Evolutionary conservation across 2,329 filamentous ascomycete species (phyloP), one percentile per base, ranked within the genome.

Genomic region (Arthrobotrys sphaeroides): DNA sequence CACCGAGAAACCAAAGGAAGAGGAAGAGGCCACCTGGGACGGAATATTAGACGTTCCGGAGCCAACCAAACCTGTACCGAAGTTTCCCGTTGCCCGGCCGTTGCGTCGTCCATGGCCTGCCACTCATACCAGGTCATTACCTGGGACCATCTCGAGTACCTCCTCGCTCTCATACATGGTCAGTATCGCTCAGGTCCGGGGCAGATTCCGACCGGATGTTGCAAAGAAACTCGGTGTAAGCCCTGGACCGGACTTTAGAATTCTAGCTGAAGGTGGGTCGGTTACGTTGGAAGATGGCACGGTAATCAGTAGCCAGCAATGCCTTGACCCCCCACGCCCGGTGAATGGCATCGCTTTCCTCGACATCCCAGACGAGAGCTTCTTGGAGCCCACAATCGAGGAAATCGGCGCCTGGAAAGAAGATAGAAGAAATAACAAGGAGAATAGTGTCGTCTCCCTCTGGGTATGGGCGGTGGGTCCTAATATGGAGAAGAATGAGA

Each of bases 151-250:
- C 18, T 90, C 90, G 3, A 88, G 88, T 0, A 84, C 85, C 26
- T 88, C 90, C 51, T 90, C 92, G 4, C 84, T 97, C 78, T 96
- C 91, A 70, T 99, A 99, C 82, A 90, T 99, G 70, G 87, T 96
- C 80, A 91, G 92, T 78, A 89, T 88, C 64, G 88, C 93, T 77
- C 85, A 89, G 38, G 87, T 90, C 64, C 88, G 95, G 64, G 95
- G 95, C 61, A 94, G 90, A 80, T 97, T 99, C 80, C 86, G 92
- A 74, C 84, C 88, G 0, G 81, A 86, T 53, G 88, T 85, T 69
- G 94, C 93, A 0, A 85, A 84, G 75, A 85, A 84, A 26, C 83
- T 93, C 1, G 90, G 90, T 0, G 87, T 98, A 0, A 83, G 83
- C 18, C 86, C 84, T 61, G 89, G 88, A 1, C 81, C 78, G 0